A percentile compares a stretch with the other conserved stretches of the same genome.
Evolutionary conservation across 106 monocot genomes (phyloP).

Genomic region (Dendrobium officinale): DNA sequence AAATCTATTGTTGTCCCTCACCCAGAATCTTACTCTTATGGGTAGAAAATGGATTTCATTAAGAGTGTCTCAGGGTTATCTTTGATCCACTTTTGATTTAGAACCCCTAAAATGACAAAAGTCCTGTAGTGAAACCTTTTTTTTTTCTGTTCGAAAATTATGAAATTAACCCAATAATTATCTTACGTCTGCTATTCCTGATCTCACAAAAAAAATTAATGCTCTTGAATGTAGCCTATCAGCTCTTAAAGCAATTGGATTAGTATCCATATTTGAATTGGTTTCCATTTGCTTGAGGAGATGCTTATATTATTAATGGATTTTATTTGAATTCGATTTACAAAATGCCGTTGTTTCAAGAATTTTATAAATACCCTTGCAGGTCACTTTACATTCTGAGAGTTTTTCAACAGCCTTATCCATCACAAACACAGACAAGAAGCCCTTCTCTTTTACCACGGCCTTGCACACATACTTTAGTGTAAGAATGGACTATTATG

Average conservation of each 20-base stretch:
- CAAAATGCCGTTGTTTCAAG: neutral
- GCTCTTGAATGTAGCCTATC: neutral
- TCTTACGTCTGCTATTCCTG: neutral
- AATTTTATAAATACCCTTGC: neutral
- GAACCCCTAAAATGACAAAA: neutral
- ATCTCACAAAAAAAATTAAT: neutral
- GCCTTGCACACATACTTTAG: slow-evolving; percentile 90
- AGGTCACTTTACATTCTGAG: slow-evolving; percentile 58
- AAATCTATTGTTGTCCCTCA: neutral
- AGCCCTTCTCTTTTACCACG: slow-evolving; percentile 71
- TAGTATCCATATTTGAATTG: neutral
- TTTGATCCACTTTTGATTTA: neutral
- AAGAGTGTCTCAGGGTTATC: neutral
- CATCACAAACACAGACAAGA: slow-evolving; percentile 75
- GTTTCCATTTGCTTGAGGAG: neutral
- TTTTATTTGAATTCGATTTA: neutral
- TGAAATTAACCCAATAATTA: neutral
- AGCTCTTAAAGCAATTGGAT: neutral
- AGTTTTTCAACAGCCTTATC: slow-evolving; percentile 53
- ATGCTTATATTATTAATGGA: neutral
- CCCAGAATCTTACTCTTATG: neutral
- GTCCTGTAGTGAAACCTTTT: neutral
- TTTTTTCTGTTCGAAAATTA: neutral
- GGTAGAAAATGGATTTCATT: neutral
- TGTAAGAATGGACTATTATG: slow-evolving; percentile 36